Evolutionary conservation across 805 yeast genomes (phyloP).

Genomic region (Priceomyces melissophilus): DNA sequence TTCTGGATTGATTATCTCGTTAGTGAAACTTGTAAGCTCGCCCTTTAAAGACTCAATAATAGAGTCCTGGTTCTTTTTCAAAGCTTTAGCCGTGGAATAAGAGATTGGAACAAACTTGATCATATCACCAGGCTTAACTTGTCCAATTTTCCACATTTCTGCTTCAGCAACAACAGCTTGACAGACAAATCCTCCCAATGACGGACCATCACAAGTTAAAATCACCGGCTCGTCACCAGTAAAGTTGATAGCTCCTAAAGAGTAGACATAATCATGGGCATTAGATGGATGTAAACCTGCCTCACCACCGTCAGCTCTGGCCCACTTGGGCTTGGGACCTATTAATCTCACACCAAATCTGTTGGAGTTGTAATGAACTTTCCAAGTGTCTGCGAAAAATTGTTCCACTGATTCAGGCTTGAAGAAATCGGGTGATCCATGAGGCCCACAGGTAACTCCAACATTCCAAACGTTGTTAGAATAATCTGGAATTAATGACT

Average conservation of each 20-base stretch:
- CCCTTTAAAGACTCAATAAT: slow-evolving; percentile 48
- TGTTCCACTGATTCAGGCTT: slow-evolving; percentile 66
- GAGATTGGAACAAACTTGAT: slow-evolving; percentile 77
- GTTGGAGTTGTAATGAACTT: slow-evolving; percentile 94
- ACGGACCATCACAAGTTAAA: slow-evolving; percentile 95
- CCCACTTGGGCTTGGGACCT: slow-evolving; percentile 98
- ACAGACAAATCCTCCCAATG: slow-evolving; percentile 96
- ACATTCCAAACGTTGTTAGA: slow-evolving; percentile 66
- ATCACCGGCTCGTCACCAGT: slow-evolving; percentile 99
- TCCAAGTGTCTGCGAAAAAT: slow-evolving; percentile 81
- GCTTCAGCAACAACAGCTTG: slow-evolving; percentile 93
- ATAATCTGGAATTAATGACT: slow-evolving; percentile 53
- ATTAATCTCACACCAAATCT: slow-evolving; percentile 92
- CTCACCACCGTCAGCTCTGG: slow-evolving; percentile 93
- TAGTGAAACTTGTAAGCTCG: slow-evolving; percentile 28
- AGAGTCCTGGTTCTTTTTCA: slow-evolving; percentile 61
- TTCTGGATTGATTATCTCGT: slow-evolving; percentile 41
- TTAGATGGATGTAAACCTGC: slow-evolving; percentile 99
- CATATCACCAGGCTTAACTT: slow-evolving; percentile 89
- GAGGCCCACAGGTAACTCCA: slow-evolving; percentile 96
- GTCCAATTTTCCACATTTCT: slow-evolving; percentile 98
- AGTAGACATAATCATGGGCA: slow-evolving; percentile 95
- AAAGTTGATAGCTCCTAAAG: slow-evolving; percentile 94
- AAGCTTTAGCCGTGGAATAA: slow-evolving; percentile 60
- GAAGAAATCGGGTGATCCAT: slow-evolving; percentile 96